A percentile compares a stretch with the other conserved stretches of the same genome.
Conservation (phyloP, 2,329 filamentous ascomycete genomes). For the Claviceps pusilla region DNA sequence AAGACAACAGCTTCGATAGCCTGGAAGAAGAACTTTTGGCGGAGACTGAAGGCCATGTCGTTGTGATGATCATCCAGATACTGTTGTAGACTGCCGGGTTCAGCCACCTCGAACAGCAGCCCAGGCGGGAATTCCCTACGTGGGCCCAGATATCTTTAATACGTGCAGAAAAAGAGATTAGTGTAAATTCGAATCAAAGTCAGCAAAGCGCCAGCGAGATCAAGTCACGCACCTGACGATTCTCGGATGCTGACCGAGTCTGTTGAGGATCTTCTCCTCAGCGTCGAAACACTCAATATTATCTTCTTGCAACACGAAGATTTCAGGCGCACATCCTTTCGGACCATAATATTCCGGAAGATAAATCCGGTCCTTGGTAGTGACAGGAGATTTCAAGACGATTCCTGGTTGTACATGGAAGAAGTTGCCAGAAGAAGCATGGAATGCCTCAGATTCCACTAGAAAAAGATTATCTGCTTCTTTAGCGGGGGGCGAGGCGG, state of each 20-base stretch:
- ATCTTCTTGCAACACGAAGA: no score
- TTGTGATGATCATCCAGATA: neutral
- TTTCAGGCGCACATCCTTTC: no score
- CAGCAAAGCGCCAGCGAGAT: neutral
- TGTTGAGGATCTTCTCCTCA: constrained; percentile 6
- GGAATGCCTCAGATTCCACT: neutral
- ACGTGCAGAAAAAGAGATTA: neutral
- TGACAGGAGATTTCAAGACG: constrained; percentile 6
- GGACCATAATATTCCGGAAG: no score
- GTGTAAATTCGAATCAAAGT: no score
- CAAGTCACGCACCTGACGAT: constrained; percentile 3
- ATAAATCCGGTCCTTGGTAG: neutral
- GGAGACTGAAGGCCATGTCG: neutral
- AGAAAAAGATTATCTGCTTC: no score
- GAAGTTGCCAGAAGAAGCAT: constrained; percentile 7
- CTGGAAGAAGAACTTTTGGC: neutral
- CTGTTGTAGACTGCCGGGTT: neutral
- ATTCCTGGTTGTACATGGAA: constrained; percentile 5
- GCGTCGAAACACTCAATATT: neutral
- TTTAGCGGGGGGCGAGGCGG: no score
- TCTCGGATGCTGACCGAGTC: constrained; percentile 5
- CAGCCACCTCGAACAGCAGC: neutral
- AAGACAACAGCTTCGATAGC: neutral
- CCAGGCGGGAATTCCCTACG: neutral
- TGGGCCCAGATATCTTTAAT: neutral